Percentiles rank a stretch among this genome's conserved stretches.
Evolutionary conservation across 345 rosid genomes (phyloP).

Genomic region (Eutrema japonicum): DNA sequence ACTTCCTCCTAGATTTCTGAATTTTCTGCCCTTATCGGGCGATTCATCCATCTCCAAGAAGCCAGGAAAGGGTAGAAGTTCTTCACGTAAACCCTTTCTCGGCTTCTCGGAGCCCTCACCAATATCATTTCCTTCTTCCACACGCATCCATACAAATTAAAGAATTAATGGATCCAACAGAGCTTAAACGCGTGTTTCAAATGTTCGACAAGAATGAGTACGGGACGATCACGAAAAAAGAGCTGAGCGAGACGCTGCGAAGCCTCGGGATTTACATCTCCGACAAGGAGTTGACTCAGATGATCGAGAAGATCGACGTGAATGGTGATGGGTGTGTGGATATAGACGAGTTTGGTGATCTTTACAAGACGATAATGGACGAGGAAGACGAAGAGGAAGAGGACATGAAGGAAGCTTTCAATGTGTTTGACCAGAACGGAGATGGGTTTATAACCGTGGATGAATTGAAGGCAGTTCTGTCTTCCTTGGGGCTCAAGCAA

Average conservation of each 20-base stretch:
- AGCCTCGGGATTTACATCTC: conserved; percentile 75
- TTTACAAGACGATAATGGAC: conserved; percentile 62
- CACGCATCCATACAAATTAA: background rate
- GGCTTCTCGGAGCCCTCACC: conserved; percentile 23
- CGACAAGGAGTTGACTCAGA: conserved; percentile 56
- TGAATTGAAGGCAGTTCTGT: conserved; percentile 71
- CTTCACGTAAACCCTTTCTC: conserved; percentile 24
- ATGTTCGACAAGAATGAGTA: conserved; percentile 85
- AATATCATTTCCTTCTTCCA: conserved; percentile 19
- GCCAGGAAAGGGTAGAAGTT: conserved; percentile 20
- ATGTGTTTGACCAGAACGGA: conserved; percentile 85
- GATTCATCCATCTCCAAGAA: conserved; percentile 21
- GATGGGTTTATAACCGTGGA: conserved; percentile 87
- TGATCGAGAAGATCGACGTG: conserved; percentile 59
- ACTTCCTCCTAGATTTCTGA: conserved; percentile 18
- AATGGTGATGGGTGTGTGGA: conserved; percentile 65
- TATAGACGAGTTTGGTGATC: conserved; percentile 67
- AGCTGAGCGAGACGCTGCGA: conserved; percentile 64
- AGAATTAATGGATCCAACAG: conserved; percentile 52
- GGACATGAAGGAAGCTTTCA: conserved; percentile 82
- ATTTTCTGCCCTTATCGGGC: conserved; percentile 13
- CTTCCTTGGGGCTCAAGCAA: conserved; percentile 72
- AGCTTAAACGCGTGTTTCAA: conserved; percentile 71
- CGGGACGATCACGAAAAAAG: conserved; percentile 67
- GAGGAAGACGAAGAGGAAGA: conserved; percentile 66